A percentile compares a stretch with the other conserved stretches of the same genome.
These are phyloP conservation scores for Stagonosporopsis tanaceti DNA, from an alignment of 2,329 filamentous ascomycete species.

Conservation along the genomic window DNA sequence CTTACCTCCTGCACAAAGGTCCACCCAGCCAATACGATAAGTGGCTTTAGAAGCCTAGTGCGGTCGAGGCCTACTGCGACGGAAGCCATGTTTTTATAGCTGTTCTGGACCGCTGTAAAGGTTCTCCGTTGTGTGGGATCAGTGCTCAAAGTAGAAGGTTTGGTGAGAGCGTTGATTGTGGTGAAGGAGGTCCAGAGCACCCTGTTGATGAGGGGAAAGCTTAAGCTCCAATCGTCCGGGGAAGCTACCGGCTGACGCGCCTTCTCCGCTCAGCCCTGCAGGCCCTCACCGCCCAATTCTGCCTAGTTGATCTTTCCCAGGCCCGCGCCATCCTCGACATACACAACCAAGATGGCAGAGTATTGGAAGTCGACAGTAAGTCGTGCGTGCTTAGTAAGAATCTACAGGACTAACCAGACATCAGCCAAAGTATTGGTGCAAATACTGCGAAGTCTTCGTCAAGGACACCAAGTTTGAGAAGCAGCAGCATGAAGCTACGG, in stretches of 20 bases:
- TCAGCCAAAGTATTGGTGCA: slow-evolving; percentile 94
- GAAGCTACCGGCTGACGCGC: slow-evolving; percentile 8
- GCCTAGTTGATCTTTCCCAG: slow-evolving; percentile 18
- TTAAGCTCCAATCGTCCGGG: slow-evolving; percentile 5
- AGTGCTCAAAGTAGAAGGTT: slow-evolving; percentile 7
- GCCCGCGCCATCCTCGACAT: slow-evolving; percentile 17
- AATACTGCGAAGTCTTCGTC: slow-evolving; percentile 89
- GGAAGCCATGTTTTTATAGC: slow-evolving; percentile 11
- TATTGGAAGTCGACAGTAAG: slow-evolving; percentile 94
- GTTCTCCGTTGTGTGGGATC: neutral
- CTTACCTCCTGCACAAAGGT: slow-evolving; percentile 20
- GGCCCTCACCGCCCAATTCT: neutral
- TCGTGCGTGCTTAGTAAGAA: neutral
- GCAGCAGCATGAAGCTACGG: slow-evolving; percentile 86
- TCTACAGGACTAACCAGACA: slow-evolving; percentile 12
- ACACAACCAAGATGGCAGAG: slow-evolving; percentile 76
- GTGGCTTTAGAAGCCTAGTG: slow-evolving; percentile 20
- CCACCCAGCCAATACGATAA: slow-evolving; percentile 19
- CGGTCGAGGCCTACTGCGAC: slow-evolving; percentile 21
- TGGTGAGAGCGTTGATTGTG: slow-evolving; percentile 9
- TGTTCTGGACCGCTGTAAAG: neutral
- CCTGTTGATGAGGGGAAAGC: slow-evolving; percentile 5
- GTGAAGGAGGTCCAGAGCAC: slow-evolving; percentile 14
- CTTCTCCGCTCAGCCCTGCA: slow-evolving; percentile 17
- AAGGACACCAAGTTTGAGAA: slow-evolving; percentile 92